Conservation (phyloP, 305 asterid genomes). For the Solanum hybrid region DNA sequence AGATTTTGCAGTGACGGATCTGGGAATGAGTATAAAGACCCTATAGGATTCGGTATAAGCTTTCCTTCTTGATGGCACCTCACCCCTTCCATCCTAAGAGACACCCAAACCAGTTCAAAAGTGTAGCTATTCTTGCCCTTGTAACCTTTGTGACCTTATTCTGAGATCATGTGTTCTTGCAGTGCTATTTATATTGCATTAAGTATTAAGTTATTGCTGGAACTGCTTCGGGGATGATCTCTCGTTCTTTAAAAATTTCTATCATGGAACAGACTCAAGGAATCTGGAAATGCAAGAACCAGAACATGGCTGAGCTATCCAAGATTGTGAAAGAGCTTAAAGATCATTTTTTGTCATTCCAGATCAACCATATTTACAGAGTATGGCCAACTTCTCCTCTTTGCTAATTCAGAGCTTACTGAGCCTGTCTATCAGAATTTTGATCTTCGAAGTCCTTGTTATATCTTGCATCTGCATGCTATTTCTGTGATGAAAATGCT, state of each 20-base stretch:
- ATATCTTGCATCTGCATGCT: not conserved
- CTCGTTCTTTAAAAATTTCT: not conserved
- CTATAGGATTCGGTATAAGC: not conserved
- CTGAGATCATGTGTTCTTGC: not conserved
- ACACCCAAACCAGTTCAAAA: not conserved
- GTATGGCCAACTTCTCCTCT: conserved; percentile 30
- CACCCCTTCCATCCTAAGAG: not conserved
- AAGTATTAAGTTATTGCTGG: not conserved
- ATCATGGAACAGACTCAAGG: conserved; percentile 66
- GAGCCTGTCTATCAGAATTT: not conserved
- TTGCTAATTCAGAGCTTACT: not conserved
- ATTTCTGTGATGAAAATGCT: not conserved
- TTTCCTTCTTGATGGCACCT: not conserved
- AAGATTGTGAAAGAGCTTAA: conserved; percentile 83
- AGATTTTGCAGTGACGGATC: not conserved
- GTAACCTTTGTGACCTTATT: not conserved
- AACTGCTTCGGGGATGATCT: not conserved
- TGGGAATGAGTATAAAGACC: not conserved
- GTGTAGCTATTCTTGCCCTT: not conserved
- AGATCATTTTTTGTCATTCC: conserved; percentile 70
- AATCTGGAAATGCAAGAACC: conserved; percentile 80
- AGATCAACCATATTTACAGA: conserved; percentile 69
- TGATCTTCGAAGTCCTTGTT: not conserved
- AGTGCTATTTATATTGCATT: not conserved
- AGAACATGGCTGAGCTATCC: conserved; percentile 85